Percentiles rank a stretch among this genome's conserved stretches.
Conservation (phyloP, 306 rosid genomes). For the cucumber (Cucumis sativus) region Cucumber_9930_V3 NC_026660.2:5350001-5350500, state of each 20-base stretch:
- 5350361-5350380: conserved; percentile 12
- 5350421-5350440: neutral
- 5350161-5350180: conserved; percentile 97
- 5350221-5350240: conserved; percentile 51
- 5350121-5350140: conserved; percentile 77
- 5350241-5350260: conserved; percentile 25
- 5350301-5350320: neutral
- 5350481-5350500: neutral
- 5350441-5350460: neutral
- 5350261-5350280: neutral
- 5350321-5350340: conserved; percentile 4
- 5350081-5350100: conserved; percentile 90
- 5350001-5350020: conserved; percentile 67
- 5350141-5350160: conserved; percentile 82
- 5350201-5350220: conserved; percentile 74
- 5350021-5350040: conserved; percentile 85
- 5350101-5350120: conserved; percentile 64
- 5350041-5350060: conserved; percentile 48
- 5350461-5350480: neutral
- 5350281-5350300: neutral
- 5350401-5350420: conserved; percentile 14
- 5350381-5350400: conserved; percentile 34
- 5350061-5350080: conserved; percentile 89
- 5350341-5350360: conserved; percentile 7
- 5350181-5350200: conserved; percentile 78